Percentiles rank a stretch among this genome's conserved stretches.
phyloP scores from a whole-genome alignment of 345 rosid species.

The Euphorbia peplus region DNA sequence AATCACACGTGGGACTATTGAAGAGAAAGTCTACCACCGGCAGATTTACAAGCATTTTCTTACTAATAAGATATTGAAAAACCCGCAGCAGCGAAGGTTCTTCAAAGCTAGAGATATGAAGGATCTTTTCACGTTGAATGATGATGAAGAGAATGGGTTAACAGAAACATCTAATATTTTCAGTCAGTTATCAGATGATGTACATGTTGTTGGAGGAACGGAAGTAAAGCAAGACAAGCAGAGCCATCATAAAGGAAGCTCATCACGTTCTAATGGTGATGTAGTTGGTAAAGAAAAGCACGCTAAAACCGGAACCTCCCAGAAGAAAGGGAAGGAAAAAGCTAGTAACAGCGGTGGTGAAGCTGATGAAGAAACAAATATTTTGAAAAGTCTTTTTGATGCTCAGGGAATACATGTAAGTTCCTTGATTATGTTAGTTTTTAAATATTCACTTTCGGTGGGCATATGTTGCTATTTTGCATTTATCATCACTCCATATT shows the following conservation, averaged over 20 bases:
- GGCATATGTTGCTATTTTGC: neutral
- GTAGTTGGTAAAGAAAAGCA: slow-evolving; percentile 22
- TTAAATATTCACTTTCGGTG: neutral
- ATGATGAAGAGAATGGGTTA: slow-evolving; percentile 57
- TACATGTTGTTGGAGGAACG: slow-evolving; percentile 56
- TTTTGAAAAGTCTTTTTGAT: slow-evolving; percentile 75
- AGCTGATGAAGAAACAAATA: slow-evolving; percentile 67
- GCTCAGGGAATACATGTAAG: slow-evolving; percentile 91
- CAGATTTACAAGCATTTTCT: slow-evolving; percentile 98
- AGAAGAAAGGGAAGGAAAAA: slow-evolving; percentile 46
- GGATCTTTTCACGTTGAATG: slow-evolving; percentile 77
- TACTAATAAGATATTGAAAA: slow-evolving; percentile 86
- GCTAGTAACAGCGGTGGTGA: slow-evolving; percentile 39
- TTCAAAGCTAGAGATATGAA: slow-evolving; percentile 96
- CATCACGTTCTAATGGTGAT: slow-evolving; percentile 27
- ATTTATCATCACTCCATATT: neutral
- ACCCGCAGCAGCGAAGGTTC: slow-evolving; percentile 92
- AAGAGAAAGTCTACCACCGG: slow-evolving; percentile 94
- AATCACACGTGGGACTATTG: slow-evolving; percentile 90
- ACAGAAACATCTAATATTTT: slow-evolving; percentile 90
- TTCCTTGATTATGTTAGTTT: slow-evolving; percentile 12
- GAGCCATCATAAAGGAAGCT: slow-evolving; percentile 23
- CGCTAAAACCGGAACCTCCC: slow-evolving; percentile 32
- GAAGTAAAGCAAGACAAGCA: slow-evolving; percentile 29
- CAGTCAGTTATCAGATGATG: slow-evolving; percentile 73